Evolutionary conservation across 352 stramenopile species (phyloP).

Genomic region (Globisporangium carolinianum): DNA sequence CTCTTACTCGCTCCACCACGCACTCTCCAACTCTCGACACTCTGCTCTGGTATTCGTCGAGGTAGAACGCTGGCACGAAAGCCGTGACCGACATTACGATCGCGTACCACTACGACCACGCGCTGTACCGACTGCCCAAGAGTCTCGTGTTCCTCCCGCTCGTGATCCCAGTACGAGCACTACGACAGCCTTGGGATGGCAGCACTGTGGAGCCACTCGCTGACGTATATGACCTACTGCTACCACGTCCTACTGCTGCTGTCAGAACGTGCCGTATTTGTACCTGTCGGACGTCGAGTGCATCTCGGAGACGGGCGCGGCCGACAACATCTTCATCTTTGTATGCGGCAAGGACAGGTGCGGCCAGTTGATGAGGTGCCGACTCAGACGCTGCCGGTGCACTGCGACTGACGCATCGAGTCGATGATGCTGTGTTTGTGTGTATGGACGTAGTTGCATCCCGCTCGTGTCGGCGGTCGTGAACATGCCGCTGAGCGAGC

Average conservation of each 20-base stretch:
- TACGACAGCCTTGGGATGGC: too few relatives aligned
- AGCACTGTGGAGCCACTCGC: too few relatives aligned
- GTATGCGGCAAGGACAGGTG: conserved; percentile 81
- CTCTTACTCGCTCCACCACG: not conserved
- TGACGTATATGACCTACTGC: too few relatives aligned
- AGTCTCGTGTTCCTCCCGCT: conserved; percentile 63
- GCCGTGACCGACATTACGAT: conserved; percentile 60
- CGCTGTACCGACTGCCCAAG: conserved; percentile 58
- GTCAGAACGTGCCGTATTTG: conserved; percentile 63
- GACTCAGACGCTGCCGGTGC: not conserved
- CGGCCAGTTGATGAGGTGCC: not conserved
- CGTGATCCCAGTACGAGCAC: conserved; percentile 47
- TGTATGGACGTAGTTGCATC: conserved; percentile 38
- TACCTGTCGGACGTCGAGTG: conserved; percentile 68
- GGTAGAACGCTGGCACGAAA: conserved; percentile 57
- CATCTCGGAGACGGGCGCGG: conserved; percentile 56
- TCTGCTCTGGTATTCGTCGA: not conserved
- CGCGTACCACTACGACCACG: conserved; percentile 75
- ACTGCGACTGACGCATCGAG: not conserved
- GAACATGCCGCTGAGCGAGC: conserved; percentile 78
- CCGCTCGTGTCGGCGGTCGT: conserved; percentile 74
- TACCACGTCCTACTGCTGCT: not conserved
- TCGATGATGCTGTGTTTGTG: not conserved
- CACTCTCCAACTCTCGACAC: not conserved
- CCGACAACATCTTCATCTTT: conserved; percentile 76